Evolutionary conservation across 164 flowering plant species (phyloP).

Genomic region (Houttuynia cordata): DNA sequence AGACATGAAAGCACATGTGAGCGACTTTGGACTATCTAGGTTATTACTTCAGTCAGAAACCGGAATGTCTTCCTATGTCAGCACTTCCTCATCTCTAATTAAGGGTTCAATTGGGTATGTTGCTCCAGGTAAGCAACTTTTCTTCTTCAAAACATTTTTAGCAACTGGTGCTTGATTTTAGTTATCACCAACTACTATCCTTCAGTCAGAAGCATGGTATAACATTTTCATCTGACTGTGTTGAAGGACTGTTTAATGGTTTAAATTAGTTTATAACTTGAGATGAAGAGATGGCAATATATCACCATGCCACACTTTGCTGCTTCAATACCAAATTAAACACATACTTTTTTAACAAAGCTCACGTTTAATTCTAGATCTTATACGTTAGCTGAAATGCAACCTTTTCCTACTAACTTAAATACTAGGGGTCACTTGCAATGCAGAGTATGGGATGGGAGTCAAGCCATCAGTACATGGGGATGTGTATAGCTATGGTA

Average conservation of each 20-base stretch:
- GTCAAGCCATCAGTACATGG: conserved; percentile 61
- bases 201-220: no score
- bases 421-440: not conserved
- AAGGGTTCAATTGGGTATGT: not conserved
- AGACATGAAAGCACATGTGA: conserved; percentile 15
- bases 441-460: conserved; percentile 75
- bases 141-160: not conserved
- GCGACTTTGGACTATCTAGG: conserved; percentile 27
- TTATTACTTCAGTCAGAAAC: conserved; percentile 4
- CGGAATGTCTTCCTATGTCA: not conserved
- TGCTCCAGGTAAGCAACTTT: conserved; percentile 1
- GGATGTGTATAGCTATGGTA: conserved; percentile 80
- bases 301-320: no score
- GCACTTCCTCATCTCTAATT: not conserved
- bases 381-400: not conserved
- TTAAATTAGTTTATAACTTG: no score
- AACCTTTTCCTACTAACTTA: not conserved
- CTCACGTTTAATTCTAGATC: not conserved
- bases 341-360: no score
- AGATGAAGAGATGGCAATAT: no score
- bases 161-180: not conserved
- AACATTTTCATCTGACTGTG: no score
- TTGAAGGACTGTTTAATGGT: no score
- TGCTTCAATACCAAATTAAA: no score
- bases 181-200: not conserved